These are phyloP conservation scores for Plicaturopsis crispa DNA, from an alignment of 768 basidiomycete genomes.

Conservation along the genomic window DNA sequence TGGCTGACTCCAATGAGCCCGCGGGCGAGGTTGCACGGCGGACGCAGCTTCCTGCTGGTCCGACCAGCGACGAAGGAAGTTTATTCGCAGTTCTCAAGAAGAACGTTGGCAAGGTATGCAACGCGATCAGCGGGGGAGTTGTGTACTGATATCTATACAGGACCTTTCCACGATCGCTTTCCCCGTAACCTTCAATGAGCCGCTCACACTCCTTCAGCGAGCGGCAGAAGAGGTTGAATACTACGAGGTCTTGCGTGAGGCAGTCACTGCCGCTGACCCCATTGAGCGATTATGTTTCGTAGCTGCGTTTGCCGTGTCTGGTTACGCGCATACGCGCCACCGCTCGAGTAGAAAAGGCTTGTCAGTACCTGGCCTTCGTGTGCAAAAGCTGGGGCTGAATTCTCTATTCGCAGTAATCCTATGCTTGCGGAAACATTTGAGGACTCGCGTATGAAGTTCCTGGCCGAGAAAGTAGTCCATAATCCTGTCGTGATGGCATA, in stretches of 20 bases:
- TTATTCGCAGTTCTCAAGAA: constrained; percentile 79
- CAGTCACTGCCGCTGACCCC: constrained; percentile 48
- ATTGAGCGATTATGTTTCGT: constrained; percentile 67
- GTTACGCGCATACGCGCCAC: constrained; percentile 75
- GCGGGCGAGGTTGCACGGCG: constrained; percentile 35
- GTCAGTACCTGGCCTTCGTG: constrained; percentile 38
- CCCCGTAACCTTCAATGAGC: constrained; percentile 90
- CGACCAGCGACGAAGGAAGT: constrained; percentile 72
- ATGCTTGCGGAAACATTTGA: constrained; percentile 89
- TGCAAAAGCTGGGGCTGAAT: neutral
- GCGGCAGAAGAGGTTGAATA: constrained; percentile 84
- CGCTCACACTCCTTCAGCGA: constrained; percentile 74
- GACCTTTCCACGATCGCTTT: constrained; percentile 77
- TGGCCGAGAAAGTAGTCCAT: constrained; percentile 85
- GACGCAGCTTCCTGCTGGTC: constrained; percentile 49
- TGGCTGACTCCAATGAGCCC: constrained; percentile 4
- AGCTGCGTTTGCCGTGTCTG: constrained; percentile 80
- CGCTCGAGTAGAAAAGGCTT: constrained; percentile 84
- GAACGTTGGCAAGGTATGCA: constrained; percentile 74
- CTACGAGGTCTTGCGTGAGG: constrained; percentile 57
- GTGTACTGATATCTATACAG: constrained; percentile 25
- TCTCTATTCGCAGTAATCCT: constrained; percentile 53
- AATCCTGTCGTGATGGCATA: constrained; percentile 81
- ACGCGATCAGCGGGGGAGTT: neutral
- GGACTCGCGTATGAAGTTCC: constrained; percentile 69